Evolutionary conservation across 768 basidiomycete species (phyloP).

Genomic region (Tephrocybe rancida): DNA sequence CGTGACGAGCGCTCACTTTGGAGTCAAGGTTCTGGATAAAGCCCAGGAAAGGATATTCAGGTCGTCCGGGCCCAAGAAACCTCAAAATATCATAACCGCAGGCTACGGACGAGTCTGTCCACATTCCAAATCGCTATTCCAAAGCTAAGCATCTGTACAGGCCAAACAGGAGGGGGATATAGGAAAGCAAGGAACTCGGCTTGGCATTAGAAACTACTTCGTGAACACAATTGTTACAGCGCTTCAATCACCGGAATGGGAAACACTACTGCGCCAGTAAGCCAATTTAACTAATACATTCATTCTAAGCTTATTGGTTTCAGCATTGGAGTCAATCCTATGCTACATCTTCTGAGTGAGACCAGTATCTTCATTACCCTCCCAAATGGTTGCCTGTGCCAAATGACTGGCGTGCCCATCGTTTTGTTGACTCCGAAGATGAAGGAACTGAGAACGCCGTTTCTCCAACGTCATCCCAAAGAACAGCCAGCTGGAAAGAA

Average conservation of each 20-base stretch:
- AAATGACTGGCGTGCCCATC: slow-evolving; percentile 77
- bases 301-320: neutral
- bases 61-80: slow-evolving; percentile 26
- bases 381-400: slow-evolving; percentile 84
- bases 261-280: slow-evolving; percentile 61
- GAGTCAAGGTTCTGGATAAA: slow-evolving; percentile 62
- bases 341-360: slow-evolving; percentile 77
- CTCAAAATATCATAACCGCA: slow-evolving; percentile 61
- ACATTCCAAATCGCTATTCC: neutral
- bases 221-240: slow-evolving; percentile 78
- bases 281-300: slow-evolving; percentile 10
- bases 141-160: slow-evolving; percentile 19
- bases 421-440: slow-evolving; percentile 26
- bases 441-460: neutral
- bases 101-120: slow-evolving; percentile 65
- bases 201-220: slow-evolving; percentile 58
- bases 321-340: slow-evolving; percentile 77
- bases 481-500: slow-evolving; percentile 8
- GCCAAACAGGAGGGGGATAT: slow-evolving; percentile 34
- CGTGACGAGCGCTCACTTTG: neutral
- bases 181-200: slow-evolving; percentile 40
- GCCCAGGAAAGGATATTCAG: slow-evolving; percentile 59
- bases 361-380: slow-evolving; percentile 76
- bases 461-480: neutral
- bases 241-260: slow-evolving; percentile 69